A percentile compares a stretch with the other conserved stretches of the same genome.
phyloP scores from a whole-genome alignment of 1,284 basidiomycete genomes.

The Testicularia cyperi region DNA sequence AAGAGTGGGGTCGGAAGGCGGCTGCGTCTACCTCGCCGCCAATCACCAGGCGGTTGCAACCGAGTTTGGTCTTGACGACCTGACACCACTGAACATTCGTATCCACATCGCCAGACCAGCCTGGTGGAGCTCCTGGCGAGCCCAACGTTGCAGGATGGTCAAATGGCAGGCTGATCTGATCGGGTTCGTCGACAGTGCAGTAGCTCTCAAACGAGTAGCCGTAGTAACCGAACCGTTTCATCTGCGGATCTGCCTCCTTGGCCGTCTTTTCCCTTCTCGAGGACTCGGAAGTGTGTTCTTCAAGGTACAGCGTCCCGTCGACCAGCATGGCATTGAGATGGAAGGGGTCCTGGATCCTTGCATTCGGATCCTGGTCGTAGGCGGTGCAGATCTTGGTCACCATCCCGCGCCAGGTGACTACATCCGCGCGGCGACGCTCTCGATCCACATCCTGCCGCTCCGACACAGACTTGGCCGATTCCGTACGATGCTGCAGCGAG shows the following conservation, averaged over 20 bases:
- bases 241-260: conserved; percentile 10
- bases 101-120: conserved; percentile 82
- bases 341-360: conserved; percentile 66
- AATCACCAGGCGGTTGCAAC: conserved; percentile 75
- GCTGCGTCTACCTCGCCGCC: conserved; percentile 97
- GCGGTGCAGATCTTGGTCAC: conserved; percentile 71
- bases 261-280: conserved; percentile 69
- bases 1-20: conserved; percentile 3
- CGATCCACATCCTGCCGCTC: conserved; percentile 16
- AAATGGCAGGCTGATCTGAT: conserved; percentile 7
- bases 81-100: conserved; percentile 96
- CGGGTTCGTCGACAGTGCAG: conserved; percentile 66
- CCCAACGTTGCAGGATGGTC: background rate
- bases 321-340: conserved; percentile 50
- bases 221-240: conserved; percentile 11
- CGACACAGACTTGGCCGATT: background rate
- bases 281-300: conserved; percentile 71
- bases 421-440: conserved; percentile 59
- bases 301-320: conserved; percentile 74
- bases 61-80: conserved; percentile 85
- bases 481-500: conserved; percentile 30
- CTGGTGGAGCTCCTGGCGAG: conserved; percentile 6
- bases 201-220: conserved; percentile 82
- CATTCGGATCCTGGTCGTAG: conserved; percentile 22
- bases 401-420: conserved; percentile 84